Base-by-base conservation (phyloP, 1,139 yeast genomes). In the Ogataea hybrid region DNA sequence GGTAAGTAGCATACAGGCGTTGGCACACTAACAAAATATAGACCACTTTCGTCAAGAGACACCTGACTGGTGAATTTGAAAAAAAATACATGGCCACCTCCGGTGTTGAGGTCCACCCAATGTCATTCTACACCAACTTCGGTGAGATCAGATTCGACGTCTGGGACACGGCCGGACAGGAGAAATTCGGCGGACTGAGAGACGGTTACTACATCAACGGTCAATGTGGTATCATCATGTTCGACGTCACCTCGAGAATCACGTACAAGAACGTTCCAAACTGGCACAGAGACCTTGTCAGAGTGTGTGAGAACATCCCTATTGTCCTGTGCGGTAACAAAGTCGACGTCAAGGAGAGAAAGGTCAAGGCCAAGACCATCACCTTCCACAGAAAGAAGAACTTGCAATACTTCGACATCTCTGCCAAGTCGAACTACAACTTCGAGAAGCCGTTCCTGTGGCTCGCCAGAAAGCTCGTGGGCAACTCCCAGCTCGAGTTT, bases 371-470 rank as follows among this genome's bases (percentile, higher is more conserved):
- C 62, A 92, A 92, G 82, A 88, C 97, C 67, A 92, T 92, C 76
- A 94, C 98, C 61, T 94, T 94, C 96, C 98, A 92, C 87, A 86
- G 97, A 82, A 94, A 94, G 95, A 94, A 94, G 84, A 92, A 94
- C 78, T 81, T 94, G 70, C 99, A 94, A 76, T 94, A 94, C 76
- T 94, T 94, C 75, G 99, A 94, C 71, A 94, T 94, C 67, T 90
- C 97, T 48, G 99, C 99, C 69, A 94, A 94, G 77, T 92, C 98
- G 58, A 94, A 94, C 81, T 94, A 94, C 79, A 94, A 94, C 80
- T 94, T 94, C 64, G 99, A 94, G 77, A 94, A 94, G 79, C 99
- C 99, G 52, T 94, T 92, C 86, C 83, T 94, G 71, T 94, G 98
- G 99, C 87, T 94, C 66, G 98, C 98, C 43, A 87, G 98, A 82